phyloP scores from a whole-genome alignment of 257 asterid genomes.

The Nicotiana tomentosiformis region DNA sequence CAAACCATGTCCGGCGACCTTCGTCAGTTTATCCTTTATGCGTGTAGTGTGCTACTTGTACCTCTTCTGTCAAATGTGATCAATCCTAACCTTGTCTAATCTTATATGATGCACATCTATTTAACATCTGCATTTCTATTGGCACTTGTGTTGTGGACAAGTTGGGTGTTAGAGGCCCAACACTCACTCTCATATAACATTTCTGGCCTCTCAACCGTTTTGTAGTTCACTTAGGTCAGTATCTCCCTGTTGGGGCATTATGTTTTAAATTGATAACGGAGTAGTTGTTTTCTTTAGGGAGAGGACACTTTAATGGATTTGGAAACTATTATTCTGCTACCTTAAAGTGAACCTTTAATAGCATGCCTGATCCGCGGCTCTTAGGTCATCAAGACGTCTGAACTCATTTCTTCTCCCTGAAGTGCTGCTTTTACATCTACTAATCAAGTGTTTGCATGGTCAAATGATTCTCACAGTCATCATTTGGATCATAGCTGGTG shows the following conservation, averaged over 20 bases:
- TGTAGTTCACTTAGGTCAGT: neutral
- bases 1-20: neutral
- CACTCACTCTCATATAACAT: neutral
- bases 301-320: constrained; percentile 1
- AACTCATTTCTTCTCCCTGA: constrained; percentile 8
- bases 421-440: neutral
- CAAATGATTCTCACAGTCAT: neutral
- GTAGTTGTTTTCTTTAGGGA: constrained; percentile 3
- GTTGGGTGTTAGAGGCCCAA: neutral
- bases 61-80: neutral
- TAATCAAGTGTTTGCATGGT: neutral
- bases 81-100: neutral
- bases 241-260: neutral
- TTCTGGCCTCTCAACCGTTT: neutral
- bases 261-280: neutral
- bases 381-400: neutral
- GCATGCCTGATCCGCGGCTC: neutral
- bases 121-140: neutral
- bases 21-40: neutral
- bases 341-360: neutral
- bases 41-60: neutral
- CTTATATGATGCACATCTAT: neutral
- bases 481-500: neutral
- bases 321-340: neutral
- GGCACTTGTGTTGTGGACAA: neutral